Base-by-base conservation (phyloP, 139 green algal species). In the Mesostigma viride region DNA sequence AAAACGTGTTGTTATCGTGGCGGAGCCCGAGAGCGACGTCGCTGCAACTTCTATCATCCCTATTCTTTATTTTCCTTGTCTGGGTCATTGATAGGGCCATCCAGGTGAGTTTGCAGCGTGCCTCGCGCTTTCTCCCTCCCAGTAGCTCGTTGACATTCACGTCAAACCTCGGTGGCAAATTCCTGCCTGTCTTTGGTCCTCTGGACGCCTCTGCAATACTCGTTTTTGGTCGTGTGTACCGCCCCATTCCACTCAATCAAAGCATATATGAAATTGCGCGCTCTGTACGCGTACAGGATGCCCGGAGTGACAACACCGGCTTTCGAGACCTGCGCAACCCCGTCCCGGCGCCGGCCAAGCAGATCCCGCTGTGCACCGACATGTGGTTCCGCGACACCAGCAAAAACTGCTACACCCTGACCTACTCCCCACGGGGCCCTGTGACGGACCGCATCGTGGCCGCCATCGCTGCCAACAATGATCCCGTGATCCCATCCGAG, bases 1-100 rank as follows among this genome's bases (percentile, higher is more conserved):
- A 79, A 40, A 79, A 79, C 64, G 47, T 44, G 3, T n/a, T 76
- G 11, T 22, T 79, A 2, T 32, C 84, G 3, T 89, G 78, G 76
- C 78, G 90, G 31, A 96, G 90, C 78, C 60, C 76, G n/a, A 69
- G 77, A 0, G 65, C 90, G 1, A 95, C 87, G 0, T 3, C 83
- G 0, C 73, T 95, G 17, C 81, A 91, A 11, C 36, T 95, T 6
- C 64, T 77, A 0, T 82, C 90, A 0, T 82, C 92, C 1, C 83
- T 88, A 62, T 81, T 95, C 34, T 95, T 95, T 81, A 81, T 95
- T 62, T 71, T 95, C 31, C 80, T 95, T 51, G 80, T 93, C 20
- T 83, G 84, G 32, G 67, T 22, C 0, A 57, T 78, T 28, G 59
- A 35, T 28, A 57, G 57, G 24, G 53, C 67, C 3, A 64, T 75